Evolutionary conservation across 768 basidiomycete species (phyloP).

Genomic region (Mycena rebaudengoi): DNA sequence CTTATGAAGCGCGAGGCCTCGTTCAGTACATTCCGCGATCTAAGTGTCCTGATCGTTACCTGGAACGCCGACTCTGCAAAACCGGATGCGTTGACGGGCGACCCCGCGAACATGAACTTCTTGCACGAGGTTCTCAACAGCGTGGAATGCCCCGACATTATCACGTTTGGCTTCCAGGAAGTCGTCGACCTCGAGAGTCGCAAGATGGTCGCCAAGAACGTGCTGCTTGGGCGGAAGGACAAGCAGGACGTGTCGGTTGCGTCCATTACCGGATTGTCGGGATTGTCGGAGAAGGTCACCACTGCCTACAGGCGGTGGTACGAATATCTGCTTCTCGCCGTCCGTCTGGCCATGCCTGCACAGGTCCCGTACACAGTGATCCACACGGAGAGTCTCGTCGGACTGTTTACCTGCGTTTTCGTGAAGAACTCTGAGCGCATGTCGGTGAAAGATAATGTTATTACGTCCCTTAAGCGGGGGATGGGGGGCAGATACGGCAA

Average conservation of each 20-base stretch:
- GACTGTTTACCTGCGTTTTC: slow-evolving; percentile 83
- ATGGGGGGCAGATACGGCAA: slow-evolving; percentile 95
- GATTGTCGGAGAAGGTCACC: slow-evolving; percentile 84
- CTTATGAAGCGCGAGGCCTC: slow-evolving; percentile 76
- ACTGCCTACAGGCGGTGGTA: slow-evolving; percentile 90
- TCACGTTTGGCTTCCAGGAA: slow-evolving; percentile 96
- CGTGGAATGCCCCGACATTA: slow-evolving; percentile 84
- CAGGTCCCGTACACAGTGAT: slow-evolving; percentile 80
- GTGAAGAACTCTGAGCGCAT: slow-evolving; percentile 72
- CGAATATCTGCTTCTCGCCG: slow-evolving; percentile 76
- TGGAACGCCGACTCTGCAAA: slow-evolving; percentile 95
- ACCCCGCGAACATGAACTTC: slow-evolving; percentile 80
- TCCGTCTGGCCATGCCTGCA: slow-evolving; percentile 77
- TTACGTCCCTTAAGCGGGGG: slow-evolving; percentile 90
- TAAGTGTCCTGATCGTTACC: slow-evolving; percentile 82
- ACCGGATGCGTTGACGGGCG: slow-evolving; percentile 74
- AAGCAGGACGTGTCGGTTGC: slow-evolving; percentile 56
- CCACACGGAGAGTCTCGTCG: slow-evolving; percentile 90
- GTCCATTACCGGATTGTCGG: slow-evolving; percentile 46
- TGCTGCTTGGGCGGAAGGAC: slow-evolving; percentile 82
- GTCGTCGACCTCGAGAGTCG: slow-evolving; percentile 94
- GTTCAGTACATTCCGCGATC: slow-evolving; percentile 81
- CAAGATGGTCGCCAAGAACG: slow-evolving; percentile 91
- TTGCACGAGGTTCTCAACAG: slow-evolving; percentile 79
- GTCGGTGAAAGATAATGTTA: slow-evolving; percentile 69